A percentile compares a stretch with the other conserved stretches of the same genome.
Conservation (phyloP, 2,329 filamentous ascomycete genomes). For the Trichoderma cornu-damae region DNA sequence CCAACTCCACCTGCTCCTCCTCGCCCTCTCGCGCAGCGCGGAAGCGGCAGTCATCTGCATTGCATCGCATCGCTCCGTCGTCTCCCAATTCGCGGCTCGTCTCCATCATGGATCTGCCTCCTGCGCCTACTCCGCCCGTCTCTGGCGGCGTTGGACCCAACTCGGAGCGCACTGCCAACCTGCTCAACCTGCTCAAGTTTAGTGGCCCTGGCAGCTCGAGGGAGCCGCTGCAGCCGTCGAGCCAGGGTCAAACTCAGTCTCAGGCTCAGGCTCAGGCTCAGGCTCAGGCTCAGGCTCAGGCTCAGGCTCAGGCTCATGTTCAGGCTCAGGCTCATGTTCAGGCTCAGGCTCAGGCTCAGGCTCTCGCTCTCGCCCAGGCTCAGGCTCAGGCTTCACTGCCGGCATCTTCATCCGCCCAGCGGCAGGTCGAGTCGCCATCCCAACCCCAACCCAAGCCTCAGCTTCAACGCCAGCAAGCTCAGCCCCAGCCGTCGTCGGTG, state of each 20-base stretch:
- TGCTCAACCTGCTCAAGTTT: slow-evolving; percentile 60
- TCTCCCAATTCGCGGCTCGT: slow-evolving; percentile 11
- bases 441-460: neutral
- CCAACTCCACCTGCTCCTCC: slow-evolving; percentile 1
- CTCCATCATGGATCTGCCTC: slow-evolving; percentile 40
- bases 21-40: slow-evolving; percentile 5
- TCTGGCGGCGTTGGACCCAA: slow-evolving; percentile 37
- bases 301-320: slow-evolving; percentile 1
- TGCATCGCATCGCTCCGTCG: slow-evolving; percentile 18
- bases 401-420: slow-evolving; percentile 18
- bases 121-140: slow-evolving; percentile 47
- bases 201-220: slow-evolving; percentile 37
- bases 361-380: too few relatives aligned
- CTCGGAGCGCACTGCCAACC: slow-evolving; percentile 48
- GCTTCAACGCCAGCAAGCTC: slow-evolving; percentile 29
- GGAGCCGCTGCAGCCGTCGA: slow-evolving; percentile 31
- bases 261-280: slow-evolving; percentile 17
- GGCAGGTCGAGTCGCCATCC: slow-evolving; percentile 11
- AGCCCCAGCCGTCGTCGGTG: slow-evolving; percentile 24
- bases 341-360: slow-evolving; percentile 21
- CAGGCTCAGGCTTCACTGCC: slow-evolving; percentile 11
- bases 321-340: too few relatives aligned
- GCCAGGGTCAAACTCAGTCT: slow-evolving; percentile 22
- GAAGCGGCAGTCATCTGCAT: slow-evolving; percentile 18
- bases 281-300: slow-evolving; percentile 17